Evolutionary conservation across 352 stramenopile species (phyloP), one percentile per base, ranked within the genome.

Genomic region (Phytophthora palmivora): DNA sequence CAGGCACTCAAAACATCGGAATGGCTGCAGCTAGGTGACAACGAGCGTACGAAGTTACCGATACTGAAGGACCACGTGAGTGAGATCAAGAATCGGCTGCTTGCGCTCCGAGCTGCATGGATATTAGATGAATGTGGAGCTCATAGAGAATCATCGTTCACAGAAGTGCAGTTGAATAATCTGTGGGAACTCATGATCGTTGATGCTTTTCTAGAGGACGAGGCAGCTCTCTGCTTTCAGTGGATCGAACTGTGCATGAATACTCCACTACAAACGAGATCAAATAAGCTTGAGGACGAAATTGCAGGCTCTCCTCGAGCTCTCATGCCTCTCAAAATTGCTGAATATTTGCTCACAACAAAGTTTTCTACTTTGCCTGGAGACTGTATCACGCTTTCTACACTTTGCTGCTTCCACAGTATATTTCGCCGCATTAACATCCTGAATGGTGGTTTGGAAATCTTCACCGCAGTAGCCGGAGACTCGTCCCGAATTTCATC

Each of bases 241-340:
- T 94, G 85, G 85, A 71, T 92, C 51, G 77, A 88, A 44, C 71
- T 88, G 2, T 94, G 81, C 33, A 70, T 86, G 56, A 79, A 74
- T 12, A 74, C 78, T 4, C 46, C 67, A 15, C 11, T 74, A 14
- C 16, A 50, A 53, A 3, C 18, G 21, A 28, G 14, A 42, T 1
- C 8, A 28, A 42, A 5, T 7, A 52, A 49, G 3, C 24, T 28
- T 8, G 48, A 56, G 3, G 36, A 24, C 12, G 44, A 62, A 5
- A 44, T 26, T 30, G 19, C 16, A 21, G 6, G 2, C 24, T 26
- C 24, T 0, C 1, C 28, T 16, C 32, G 39, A 3, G 43, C 60
- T 26, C 45, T 87, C 18, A 58, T 87, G 39, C 57, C 69, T 4
- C 30, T 59, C 0, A 34, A 50, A 1, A 67, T 84, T 12, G 43